Conservation (phyloP, 1,284 basidiomycete species). For the Trichosporon asahii region DNA sequence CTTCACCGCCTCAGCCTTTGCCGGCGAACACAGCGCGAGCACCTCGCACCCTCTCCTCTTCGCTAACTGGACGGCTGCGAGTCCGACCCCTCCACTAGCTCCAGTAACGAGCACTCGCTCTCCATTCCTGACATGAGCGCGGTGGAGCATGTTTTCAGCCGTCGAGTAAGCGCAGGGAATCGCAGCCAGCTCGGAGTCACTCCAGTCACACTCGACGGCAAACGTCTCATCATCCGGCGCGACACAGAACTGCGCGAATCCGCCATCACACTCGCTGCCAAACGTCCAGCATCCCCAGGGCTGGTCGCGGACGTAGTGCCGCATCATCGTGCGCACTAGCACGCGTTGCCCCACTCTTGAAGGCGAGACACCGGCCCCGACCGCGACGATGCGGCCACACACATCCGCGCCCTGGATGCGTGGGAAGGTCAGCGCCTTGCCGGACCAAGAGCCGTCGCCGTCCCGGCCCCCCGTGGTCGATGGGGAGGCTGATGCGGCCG, state of each 20-base stretch:
- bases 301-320: conserved; percentile 8
- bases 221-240: conserved; percentile 8
- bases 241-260: conserved; percentile 14
- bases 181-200: conserved; percentile 11
- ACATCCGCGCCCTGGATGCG: conserved; percentile 17
- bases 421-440: conserved; percentile 6
- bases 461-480: not conserved
- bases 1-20: not conserved
- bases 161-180: conserved; percentile 15
- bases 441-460: conserved; percentile 13
- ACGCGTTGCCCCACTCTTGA: conserved; percentile 8
- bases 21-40: not conserved
- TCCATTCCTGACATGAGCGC: not conserved
- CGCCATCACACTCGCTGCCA: conserved; percentile 16
- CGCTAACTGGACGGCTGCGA: conserved; percentile 12
- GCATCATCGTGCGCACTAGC: conserved; percentile 13
- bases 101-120: conserved; percentile 11
- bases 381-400: conserved; percentile 7
- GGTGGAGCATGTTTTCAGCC: conserved; percentile 15
- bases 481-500: not conserved
- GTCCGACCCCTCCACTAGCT: conserved; percentile 11
- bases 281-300: conserved; percentile 14
- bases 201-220: not conserved
- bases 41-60: not conserved
- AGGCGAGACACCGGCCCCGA: not conserved